These are phyloP conservation scores for Microbotryomycetes sp. DNA, from an alignment of 1,284 basidiomycete genomes.

Conservation along the genomic window DNA sequence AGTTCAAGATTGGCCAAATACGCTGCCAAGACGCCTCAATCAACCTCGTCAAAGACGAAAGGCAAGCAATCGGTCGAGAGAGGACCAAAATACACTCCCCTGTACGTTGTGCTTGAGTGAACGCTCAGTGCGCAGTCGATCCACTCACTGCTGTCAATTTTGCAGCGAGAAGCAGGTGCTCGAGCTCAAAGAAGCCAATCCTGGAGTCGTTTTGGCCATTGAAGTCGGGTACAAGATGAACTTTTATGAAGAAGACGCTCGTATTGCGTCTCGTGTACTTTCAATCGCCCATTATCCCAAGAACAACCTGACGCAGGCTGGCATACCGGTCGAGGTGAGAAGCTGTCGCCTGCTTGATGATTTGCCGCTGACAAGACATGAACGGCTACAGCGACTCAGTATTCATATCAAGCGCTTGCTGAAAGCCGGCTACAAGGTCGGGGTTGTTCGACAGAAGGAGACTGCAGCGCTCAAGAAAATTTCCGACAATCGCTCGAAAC, in stretches of 20 bases:
- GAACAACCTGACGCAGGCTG: not conserved
- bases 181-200: conserved; percentile 30
- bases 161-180: conserved; percentile 34
- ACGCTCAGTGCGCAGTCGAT: not conserved
- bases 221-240: conserved; percentile 38
- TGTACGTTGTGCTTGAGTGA: too few relatives aligned
- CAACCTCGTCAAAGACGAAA: conserved; percentile 4
- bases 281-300: conserved; percentile 29
- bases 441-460: conserved; percentile 85
- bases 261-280: conserved; percentile 22
- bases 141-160: not conserved
- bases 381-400: conserved; percentile 51
- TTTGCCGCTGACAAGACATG: not conserved
- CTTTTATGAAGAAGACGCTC: conserved; percentile 36
- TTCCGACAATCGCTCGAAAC: conserved; percentile 69
- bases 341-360: too few relatives aligned
- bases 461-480: conserved; percentile 93
- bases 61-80: conserved; percentile 1
- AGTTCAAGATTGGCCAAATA: conserved; percentile 8
- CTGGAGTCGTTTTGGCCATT: conserved; percentile 34
- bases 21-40: conserved; percentile 4
- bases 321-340: not conserved
- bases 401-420: conserved; percentile 89
- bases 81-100: conserved; percentile 36
- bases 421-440: conserved; percentile 80